Conservation (phyloP, 371 early-diverging fungal species). For the Mortierella sp. region DNA sequence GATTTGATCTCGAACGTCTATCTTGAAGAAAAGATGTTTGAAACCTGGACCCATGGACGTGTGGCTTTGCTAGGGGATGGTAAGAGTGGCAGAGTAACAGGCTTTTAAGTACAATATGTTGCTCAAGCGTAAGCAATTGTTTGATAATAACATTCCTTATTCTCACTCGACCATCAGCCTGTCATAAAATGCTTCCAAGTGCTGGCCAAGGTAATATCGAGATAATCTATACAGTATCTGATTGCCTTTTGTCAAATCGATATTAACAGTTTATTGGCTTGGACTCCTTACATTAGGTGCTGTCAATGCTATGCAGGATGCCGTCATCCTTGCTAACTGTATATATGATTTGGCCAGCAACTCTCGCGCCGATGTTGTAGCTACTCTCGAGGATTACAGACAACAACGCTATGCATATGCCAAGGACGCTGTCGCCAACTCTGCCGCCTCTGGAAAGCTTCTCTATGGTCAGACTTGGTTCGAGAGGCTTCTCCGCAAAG, state of each 20-base stretch:
- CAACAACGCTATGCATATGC: conserved; percentile 14
- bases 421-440: conserved; percentile 4
- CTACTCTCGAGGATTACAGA: conserved; percentile 16
- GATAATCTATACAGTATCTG: no score
- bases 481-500: conserved; percentile 9
- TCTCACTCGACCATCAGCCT: not conserved
- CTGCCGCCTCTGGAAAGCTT: not conserved
- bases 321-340: conserved; percentile 23
- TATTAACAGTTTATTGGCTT: not conserved
- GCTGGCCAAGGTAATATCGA: conserved; percentile 35
- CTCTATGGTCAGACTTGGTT: conserved; percentile 14
- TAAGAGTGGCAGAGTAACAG: not conserved
- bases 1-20: conserved; percentile 28
- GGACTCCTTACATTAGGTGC: conserved; percentile 15
- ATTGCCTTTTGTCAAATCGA: not conserved
- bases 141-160: not conserved
- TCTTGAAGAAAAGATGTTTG: conserved; percentile 31
- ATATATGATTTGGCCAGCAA: conserved; percentile 16
- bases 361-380: conserved; percentile 5
- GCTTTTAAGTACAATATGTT: not conserved
- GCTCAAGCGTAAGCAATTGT: no score
- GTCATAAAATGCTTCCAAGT: conserved; percentile 34
- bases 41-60: conserved; percentile 26
- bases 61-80: conserved; percentile 18
- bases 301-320: conserved; percentile 28